phyloP scores from a whole-genome alignment of 1,284 basidiomycete genomes.

The Clitocybe nebularis region DNA sequence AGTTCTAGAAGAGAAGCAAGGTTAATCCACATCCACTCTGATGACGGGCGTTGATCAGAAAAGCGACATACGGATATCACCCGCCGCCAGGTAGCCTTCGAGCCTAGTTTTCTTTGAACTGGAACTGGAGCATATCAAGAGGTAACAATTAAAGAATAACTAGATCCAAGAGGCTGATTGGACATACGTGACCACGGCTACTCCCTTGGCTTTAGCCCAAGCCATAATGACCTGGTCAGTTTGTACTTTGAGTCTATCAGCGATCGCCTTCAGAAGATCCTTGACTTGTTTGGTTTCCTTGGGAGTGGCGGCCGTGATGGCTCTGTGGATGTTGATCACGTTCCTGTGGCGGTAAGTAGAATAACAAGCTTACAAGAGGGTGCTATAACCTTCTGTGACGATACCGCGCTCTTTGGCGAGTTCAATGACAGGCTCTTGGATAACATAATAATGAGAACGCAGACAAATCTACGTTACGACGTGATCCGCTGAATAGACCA shows the following conservation, averaged over 20 bases:
- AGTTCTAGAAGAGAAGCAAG: slow-evolving; percentile 33
- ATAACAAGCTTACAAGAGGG: slow-evolving; percentile 45
- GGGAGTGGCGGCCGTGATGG: slow-evolving; percentile 57
- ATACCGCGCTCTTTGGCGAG: slow-evolving; percentile 57
- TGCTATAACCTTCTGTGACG: slow-evolving; percentile 67
- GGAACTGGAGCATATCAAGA: slow-evolving; percentile 42
- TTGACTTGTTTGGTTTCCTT: slow-evolving; percentile 70
- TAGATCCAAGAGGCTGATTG: too few species aligned
- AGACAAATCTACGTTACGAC: slow-evolving; percentile 47
- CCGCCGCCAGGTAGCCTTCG: slow-evolving; percentile 62
- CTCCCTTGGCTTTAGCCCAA: slow-evolving; percentile 65
- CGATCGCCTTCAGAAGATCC: slow-evolving; percentile 53
- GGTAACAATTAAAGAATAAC: too few species aligned
- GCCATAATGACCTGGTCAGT: slow-evolving; percentile 67
- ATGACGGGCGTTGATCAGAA: background rate
- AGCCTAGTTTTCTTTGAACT: slow-evolving; percentile 60
- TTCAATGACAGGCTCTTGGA: slow-evolving; percentile 52
- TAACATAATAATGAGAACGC: slow-evolving; percentile 65
- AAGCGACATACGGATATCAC: slow-evolving; percentile 44
- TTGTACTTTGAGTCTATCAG: slow-evolving; percentile 49
- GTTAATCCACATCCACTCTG: too few species aligned
- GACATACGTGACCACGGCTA: slow-evolving; percentile 60
- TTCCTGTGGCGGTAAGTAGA: too few species aligned
- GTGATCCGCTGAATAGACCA: too few species aligned
- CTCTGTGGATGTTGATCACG: too few species aligned